Evolutionary conservation across 306 rosid genomes (phyloP).

Genomic region (Gleditsia sinensis): DNA sequence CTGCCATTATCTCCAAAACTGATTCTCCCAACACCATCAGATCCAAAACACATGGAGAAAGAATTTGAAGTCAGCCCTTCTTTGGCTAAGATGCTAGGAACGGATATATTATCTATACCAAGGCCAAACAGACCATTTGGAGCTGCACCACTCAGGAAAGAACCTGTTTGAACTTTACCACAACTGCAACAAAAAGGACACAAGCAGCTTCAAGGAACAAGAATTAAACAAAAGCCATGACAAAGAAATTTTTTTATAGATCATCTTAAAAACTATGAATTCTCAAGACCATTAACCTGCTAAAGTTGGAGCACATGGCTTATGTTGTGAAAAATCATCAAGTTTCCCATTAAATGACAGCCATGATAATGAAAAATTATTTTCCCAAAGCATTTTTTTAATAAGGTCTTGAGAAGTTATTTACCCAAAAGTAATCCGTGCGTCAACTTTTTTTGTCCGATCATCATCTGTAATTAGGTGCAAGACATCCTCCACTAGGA

Average conservation of each 20-base stretch:
- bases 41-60: conserved; percentile 87
- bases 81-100: conserved; percentile 78
- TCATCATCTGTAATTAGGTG: conserved; percentile 65
- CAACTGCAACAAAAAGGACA: conserved; percentile 61
- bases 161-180: conserved; percentile 79
- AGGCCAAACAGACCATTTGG: conserved; percentile 95
- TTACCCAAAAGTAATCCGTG: conserved; percentile 73
- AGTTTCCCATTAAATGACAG: neutral
- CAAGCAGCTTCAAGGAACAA: conserved; percentile 13
- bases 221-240: conserved; percentile 19
- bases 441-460: conserved; percentile 40
- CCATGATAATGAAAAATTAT: neutral
- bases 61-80: conserved; percentile 69
- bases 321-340: neutral
- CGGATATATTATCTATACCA: conserved; percentile 65
- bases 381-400: neutral
- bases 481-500: conserved; percentile 78
- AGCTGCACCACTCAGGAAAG: conserved; percentile 64
- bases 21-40: conserved; percentile 67
- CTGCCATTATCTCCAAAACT: conserved; percentile 79
- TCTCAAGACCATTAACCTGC: neutral
- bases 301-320: neutral
- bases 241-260: neutral
- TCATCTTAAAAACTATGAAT: neutral
- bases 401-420: conserved; percentile 15